phyloP scores from a whole-genome alignment of 768 basidiomycete genomes.

The Rhodotorula taiwanensis region DNA sequence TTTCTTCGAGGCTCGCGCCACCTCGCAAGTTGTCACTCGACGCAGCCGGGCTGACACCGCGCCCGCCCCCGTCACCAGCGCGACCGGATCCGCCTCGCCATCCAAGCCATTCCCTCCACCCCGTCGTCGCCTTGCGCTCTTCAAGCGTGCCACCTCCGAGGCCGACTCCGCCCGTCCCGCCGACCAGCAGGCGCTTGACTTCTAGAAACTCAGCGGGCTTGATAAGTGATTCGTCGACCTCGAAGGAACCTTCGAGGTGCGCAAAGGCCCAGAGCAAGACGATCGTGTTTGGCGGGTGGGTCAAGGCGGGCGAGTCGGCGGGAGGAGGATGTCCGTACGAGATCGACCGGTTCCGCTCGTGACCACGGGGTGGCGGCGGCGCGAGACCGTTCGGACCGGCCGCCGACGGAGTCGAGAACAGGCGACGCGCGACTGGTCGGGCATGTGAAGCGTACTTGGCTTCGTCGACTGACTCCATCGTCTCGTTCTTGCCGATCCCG shows the following conservation, averaged over 20 bases:
- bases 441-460: conserved; percentile 3
- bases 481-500: conserved; percentile 34
- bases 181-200: conserved; percentile 37
- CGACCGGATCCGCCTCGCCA: neutral
- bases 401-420: neutral
- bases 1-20: conserved; percentile 46
- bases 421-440: conserved; percentile 4
- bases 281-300: conserved; percentile 51
- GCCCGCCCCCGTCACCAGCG: neutral
- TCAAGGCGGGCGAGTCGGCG: neutral
- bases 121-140: conserved; percentile 6
- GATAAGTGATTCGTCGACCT: conserved; percentile 48
- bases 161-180: conserved; percentile 24
- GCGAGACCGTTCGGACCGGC: neutral
- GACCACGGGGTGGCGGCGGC: neutral
- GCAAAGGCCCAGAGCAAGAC: conserved; percentile 78
- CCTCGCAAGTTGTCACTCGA: conserved; percentile 39
- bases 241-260: conserved; percentile 64
- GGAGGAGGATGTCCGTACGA: neutral
- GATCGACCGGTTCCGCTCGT: conserved; percentile 7
- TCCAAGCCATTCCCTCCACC: conserved; percentile 39
- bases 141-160: conserved; percentile 40
- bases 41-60: neutral
- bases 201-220: conserved; percentile 40
- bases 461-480: conserved; percentile 39